Percentiles rank a stretch among this genome's conserved stretches.
Conservation (phyloP, 805 yeast species). For the Candida maris region DNA sequence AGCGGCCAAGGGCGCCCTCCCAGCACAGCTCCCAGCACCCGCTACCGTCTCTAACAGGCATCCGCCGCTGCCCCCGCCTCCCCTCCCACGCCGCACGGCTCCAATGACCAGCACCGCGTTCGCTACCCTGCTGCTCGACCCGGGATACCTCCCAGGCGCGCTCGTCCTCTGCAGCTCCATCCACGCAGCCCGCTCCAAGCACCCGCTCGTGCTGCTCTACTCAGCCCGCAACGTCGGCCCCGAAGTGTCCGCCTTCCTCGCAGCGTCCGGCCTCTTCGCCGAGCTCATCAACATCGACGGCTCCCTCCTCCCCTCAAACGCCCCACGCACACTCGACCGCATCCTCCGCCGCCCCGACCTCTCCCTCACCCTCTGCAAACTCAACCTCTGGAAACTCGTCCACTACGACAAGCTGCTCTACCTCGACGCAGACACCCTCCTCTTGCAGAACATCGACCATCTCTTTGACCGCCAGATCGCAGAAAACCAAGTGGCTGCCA, state of each 20-base stretch:
- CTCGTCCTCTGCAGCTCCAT: slow-evolving; percentile 30
- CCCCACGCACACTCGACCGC: slow-evolving; percentile 14
- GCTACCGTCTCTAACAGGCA: no score
- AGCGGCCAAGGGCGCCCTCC: no score
- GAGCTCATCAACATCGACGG: slow-evolving; percentile 22
- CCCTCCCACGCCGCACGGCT: no score
- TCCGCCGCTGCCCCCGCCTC: neutral
- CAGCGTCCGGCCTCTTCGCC: slow-evolving; percentile 13
- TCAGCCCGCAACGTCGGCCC: slow-evolving; percentile 14
- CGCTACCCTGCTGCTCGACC: slow-evolving; percentile 33
- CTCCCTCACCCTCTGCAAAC: slow-evolving; percentile 45
- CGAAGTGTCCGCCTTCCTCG: slow-evolving; percentile 12
- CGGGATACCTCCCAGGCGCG: slow-evolving; percentile 37
- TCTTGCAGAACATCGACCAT: slow-evolving; percentile 37
- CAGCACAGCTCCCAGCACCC: no score
- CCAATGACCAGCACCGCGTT: slow-evolving; percentile 23
- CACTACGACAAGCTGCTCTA: slow-evolving; percentile 49
- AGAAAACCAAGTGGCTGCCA: slow-evolving; percentile 41
- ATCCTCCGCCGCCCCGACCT: slow-evolving; percentile 31
- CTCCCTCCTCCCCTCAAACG: slow-evolving; percentile 18
- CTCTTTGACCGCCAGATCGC: slow-evolving; percentile 25
- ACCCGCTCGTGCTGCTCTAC: slow-evolving; percentile 25
- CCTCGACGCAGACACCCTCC: slow-evolving; percentile 54
- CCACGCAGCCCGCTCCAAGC: slow-evolving; percentile 11
- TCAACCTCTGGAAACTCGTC: slow-evolving; percentile 48